Base-by-base conservation (phyloP, 2,329 filamentous ascomycete genomes). In the Colletotrichum sublineola region DNA sequence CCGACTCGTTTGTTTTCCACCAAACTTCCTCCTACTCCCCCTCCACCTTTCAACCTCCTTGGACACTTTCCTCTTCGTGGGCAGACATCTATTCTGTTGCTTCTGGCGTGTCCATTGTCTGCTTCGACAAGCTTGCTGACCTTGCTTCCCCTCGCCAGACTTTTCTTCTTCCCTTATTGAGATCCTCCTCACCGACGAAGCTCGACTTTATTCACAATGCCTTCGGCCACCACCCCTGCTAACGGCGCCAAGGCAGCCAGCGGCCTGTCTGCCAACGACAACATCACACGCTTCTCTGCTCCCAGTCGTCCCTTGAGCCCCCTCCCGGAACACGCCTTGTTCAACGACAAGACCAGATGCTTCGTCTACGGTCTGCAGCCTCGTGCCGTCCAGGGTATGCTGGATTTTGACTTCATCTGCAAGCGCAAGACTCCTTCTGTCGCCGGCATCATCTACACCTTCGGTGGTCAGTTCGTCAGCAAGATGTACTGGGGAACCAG, bases 401-500 rank as follows among this genome's bases (percentile, higher is more conserved):
- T 99, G 83, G 96, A 99, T 86, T 99, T 99, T 84, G 96, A 99
- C 89, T 99, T 98, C 90, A 99, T 99, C 87, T 99, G 96, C 95
- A 98, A 98, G 92, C 94, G 96, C 81, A 90, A 92, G 82, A 97
- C 94, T 73, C 96, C 96, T 76, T 99, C 96, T 71, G 96, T 99
- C 72, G 96, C 96, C 77, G 96, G 95, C 83, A 98, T 99, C 86
- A 98, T 99, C 90, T 99, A 99, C 90, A 98, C 96, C 79, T 99
- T 99, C 82, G 96, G 96, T 83, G 96, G 96, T 78, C 96, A 99
- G 87, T 99, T 99, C 91, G 96, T 99, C 83, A 98, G 95, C 92
- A 99, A 99, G 92, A 98, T 99, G 96, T 99, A 99, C 93, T 99
- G 96, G 96, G 96, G 96, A 81, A 99, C 96, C 82, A 98, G 95